phyloP scores from a whole-genome alignment of 805 yeast genomes.

The Saturnispora dispora region DNA sequence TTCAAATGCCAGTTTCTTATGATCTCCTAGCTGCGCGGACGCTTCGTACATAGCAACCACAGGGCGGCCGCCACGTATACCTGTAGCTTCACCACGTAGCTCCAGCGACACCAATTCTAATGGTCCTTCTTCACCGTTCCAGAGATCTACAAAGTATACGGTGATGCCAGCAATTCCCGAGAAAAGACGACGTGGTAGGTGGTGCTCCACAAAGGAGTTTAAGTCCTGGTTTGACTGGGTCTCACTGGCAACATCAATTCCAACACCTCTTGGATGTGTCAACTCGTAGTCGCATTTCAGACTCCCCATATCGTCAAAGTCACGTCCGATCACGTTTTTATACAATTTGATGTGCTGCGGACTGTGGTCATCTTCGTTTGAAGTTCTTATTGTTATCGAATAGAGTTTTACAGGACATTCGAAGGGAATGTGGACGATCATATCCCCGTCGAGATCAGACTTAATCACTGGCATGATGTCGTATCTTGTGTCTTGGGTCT shows the following conservation, averaged over 20 bases:
- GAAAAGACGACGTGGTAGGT: slow-evolving; percentile 64
- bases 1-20: slow-evolving; percentile 22
- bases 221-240: slow-evolving; percentile 31
- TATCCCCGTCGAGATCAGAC: slow-evolving; percentile 73
- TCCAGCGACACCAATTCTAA: slow-evolving; percentile 63
- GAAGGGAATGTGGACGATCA: slow-evolving; percentile 73
- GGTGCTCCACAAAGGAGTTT: slow-evolving; percentile 66
- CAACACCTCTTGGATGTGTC: slow-evolving; percentile 51
- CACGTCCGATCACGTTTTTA: slow-evolving; percentile 63
- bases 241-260: slow-evolving; percentile 56
- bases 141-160: slow-evolving; percentile 57
- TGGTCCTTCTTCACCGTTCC: slow-evolving; percentile 50
- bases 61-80: slow-evolving; percentile 60
- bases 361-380: slow-evolving; percentile 48
- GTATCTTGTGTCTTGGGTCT: slow-evolving; percentile 40
- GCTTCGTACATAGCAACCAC: slow-evolving; percentile 74
- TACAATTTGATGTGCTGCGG: slow-evolving; percentile 63
- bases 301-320: slow-evolving; percentile 53
- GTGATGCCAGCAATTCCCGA: slow-evolving; percentile 62
- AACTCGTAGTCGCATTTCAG: slow-evolving; percentile 42
- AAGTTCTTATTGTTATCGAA: slow-evolving; percentile 61
- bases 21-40: slow-evolving; percentile 90
- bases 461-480: slow-evolving; percentile 36
- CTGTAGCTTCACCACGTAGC: slow-evolving; percentile 61
- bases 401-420: slow-evolving; percentile 64